phyloP scores from a whole-genome alignment of 208 protist genomes.

The Strigomonas culicis region DNA sequence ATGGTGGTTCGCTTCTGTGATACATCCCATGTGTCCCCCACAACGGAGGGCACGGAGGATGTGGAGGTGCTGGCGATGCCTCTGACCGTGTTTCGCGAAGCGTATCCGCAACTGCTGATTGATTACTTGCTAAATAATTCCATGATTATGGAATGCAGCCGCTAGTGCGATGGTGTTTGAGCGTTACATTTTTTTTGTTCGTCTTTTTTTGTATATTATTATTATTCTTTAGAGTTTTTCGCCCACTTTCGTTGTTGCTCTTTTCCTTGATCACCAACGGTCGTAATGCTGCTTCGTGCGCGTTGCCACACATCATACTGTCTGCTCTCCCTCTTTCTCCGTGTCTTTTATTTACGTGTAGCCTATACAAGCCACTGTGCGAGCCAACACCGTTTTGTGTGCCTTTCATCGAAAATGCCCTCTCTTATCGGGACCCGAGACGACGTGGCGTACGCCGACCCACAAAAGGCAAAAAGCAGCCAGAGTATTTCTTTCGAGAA shows the following conservation, averaged over 20 bases:
- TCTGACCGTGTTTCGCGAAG: constrained; percentile 66
- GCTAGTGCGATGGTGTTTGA: not conserved
- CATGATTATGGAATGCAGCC: constrained; percentile 38
- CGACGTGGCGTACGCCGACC: too few species aligned
- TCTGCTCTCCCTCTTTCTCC: not conserved
- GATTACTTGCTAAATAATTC: constrained; percentile 65
- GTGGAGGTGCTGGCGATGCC: constrained; percentile 44
- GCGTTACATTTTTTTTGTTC: constrained; percentile 10
- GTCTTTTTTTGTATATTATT: constrained; percentile 22
- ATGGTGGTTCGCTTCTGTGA: constrained; percentile 60
- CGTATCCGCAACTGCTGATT: constrained; percentile 75
- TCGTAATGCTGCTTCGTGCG: not conserved
- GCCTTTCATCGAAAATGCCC: too few species aligned
- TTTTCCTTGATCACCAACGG: not conserved
- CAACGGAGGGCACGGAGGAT: not conserved
- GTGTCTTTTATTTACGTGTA: not conserved
- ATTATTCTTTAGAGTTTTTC: not conserved
- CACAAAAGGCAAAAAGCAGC: too few species aligned
- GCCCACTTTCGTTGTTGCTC: not conserved
- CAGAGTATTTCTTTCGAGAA: too few species aligned
- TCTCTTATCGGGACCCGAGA: too few species aligned
- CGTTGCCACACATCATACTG: not conserved
- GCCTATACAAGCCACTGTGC: too few species aligned
- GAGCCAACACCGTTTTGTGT: too few species aligned
- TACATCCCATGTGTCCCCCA: not conserved